Percentiles rank a stretch among this genome's conserved stretches.
Conservation (phyloP, 2,329 filamentous ascomycete genomes). For the Calonectria honghensis region DNA sequence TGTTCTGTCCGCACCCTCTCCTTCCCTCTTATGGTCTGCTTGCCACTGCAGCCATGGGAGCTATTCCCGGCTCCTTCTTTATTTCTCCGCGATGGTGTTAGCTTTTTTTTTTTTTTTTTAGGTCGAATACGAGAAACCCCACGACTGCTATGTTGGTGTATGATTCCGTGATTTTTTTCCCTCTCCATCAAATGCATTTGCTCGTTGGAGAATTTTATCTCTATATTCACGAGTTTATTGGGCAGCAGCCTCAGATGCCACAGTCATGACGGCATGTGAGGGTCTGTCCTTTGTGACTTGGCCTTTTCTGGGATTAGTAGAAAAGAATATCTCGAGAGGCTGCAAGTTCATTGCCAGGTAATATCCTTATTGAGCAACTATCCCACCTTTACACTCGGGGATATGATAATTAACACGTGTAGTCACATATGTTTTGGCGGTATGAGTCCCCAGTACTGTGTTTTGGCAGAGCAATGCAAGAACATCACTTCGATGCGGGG, state of each 20-base stretch:
- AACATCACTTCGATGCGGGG: not conserved
- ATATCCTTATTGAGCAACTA: not conserved
- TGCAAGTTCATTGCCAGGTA: not conserved
- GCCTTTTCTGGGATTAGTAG: not conserved
- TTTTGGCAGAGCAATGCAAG: not conserved
- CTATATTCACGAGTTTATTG: not conserved
- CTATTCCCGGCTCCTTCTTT: conserved; percentile 21
- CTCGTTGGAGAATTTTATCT: not conserved
- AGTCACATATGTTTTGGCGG: not conserved
- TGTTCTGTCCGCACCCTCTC: no score
- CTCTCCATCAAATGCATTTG: not conserved
- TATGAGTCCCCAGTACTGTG: no score
- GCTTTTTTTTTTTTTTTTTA: not conserved
- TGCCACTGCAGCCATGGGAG: not conserved
- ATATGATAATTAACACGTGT: not conserved
- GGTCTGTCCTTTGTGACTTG: not conserved
- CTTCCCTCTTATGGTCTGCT: no score
- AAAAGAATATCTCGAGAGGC: not conserved
- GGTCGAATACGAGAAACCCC: not conserved
- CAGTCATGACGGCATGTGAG: not conserved
- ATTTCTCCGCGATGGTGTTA: conserved; percentile 30
- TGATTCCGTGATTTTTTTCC: not conserved
- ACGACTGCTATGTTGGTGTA: not conserved
- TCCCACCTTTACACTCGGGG: not conserved
- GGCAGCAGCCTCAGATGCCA: not conserved